These are phyloP conservation scores for Phytopythium delawarense DNA, from an alignment of 352 stramenopile genomes.

Conservation along the genomic window DNA sequence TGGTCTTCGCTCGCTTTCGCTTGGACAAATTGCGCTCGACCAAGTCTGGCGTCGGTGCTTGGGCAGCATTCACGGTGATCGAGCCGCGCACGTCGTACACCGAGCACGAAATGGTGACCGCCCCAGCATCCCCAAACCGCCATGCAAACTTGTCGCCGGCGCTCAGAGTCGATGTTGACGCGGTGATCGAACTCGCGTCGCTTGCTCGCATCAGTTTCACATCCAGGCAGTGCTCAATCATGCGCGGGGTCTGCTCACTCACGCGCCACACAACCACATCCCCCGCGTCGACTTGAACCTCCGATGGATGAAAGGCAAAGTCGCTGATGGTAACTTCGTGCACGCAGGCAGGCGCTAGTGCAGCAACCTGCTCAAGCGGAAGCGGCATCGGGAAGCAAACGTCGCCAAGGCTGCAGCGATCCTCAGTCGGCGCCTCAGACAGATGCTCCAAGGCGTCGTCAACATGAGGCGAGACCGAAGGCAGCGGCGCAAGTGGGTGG, in stretches of 20 bases:
- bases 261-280: slow-evolving; percentile 39
- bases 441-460: no score
- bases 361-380: slow-evolving; percentile 13
- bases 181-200: not conserved
- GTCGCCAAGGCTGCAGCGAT: no score
- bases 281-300: slow-evolving; percentile 21
- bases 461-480: not conserved
- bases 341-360: slow-evolving; percentile 6
- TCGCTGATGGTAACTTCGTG: slow-evolving; percentile 36
- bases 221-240: slow-evolving; percentile 40
- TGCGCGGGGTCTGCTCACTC: slow-evolving; percentile 22
- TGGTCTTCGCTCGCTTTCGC: slow-evolving; percentile 9
- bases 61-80: slow-evolving; percentile 15
- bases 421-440: no score
- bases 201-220: slow-evolving; percentile 10
- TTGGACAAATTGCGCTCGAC: slow-evolving; percentile 5
- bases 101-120: slow-evolving; percentile 24
- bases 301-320: slow-evolving; percentile 27
- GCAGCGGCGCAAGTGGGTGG: not conserved
- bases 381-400: slow-evolving; percentile 21
- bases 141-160: slow-evolving; percentile 26
- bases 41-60: slow-evolving; percentile 1
- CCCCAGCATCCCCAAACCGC: slow-evolving; percentile 23
- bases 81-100: slow-evolving; percentile 33
- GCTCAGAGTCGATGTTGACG: slow-evolving; percentile 17